A percentile compares a stretch with the other conserved stretches of the same genome.
These are phyloP conservation scores for Scolecobasidium constrictum DNA, from an alignment of 2,329 filamentous ascomycete genomes.

Conservation along the genomic window DNA sequence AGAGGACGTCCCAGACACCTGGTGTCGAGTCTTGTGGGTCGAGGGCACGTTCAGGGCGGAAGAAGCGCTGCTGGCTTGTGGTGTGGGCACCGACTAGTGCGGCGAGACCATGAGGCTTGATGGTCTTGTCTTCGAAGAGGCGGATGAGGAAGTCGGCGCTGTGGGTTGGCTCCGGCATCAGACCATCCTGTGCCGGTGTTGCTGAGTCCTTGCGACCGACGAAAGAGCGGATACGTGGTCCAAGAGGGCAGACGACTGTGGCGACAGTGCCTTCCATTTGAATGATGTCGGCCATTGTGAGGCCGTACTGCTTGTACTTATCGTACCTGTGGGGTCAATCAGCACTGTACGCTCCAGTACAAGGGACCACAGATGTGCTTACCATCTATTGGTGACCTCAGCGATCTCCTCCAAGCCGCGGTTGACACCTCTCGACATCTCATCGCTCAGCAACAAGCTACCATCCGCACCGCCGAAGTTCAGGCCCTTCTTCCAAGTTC, in stretches of 20 bases:
- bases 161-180: constrained; percentile 23
- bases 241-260: constrained; percentile 27
- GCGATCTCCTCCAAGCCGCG: constrained; percentile 19
- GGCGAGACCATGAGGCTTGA: constrained; percentile 25
- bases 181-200: constrained; percentile 20
- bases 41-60: constrained; percentile 20
- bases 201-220: constrained; percentile 27
- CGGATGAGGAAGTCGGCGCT: constrained; percentile 23
- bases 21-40: constrained; percentile 26
- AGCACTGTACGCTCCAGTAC: not conserved
- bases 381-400: constrained; percentile 17
- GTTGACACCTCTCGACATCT: constrained; percentile 19
- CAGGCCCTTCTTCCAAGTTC: constrained; percentile 20
- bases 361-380: not conserved
- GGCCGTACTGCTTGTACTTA: constrained; percentile 22
- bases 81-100: constrained; percentile 27
- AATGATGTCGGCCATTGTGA: constrained; percentile 28
- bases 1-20: constrained; percentile 26
- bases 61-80: constrained; percentile 26
- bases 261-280: constrained; percentile 27
- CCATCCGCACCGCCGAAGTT: constrained; percentile 22
- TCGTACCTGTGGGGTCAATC: constrained; percentile 10
- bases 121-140: constrained; percentile 27
- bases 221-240: constrained; percentile 24
- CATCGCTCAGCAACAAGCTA: constrained; percentile 20